phyloP scores from a whole-genome alignment of 225 moss, liverwort and hornwort genomes.

The Thuidium tamariscinum region DNA sequence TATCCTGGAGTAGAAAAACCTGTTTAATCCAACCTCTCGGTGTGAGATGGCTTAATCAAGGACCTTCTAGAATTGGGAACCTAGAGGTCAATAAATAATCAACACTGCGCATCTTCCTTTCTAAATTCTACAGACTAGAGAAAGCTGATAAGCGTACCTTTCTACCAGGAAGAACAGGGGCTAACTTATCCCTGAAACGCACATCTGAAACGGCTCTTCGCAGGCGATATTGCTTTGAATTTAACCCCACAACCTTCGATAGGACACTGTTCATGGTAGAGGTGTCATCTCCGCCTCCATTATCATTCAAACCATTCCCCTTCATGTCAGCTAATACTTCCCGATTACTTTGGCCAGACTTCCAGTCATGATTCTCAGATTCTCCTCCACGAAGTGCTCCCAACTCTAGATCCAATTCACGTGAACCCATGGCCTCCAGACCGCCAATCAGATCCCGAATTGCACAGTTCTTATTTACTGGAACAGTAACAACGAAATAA shows the following conservation, averaged over 20 bases:
- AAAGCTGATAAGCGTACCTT: conserved; percentile 15
- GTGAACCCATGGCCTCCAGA: conserved; percentile 9
- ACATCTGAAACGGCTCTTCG: conserved; percentile 44
- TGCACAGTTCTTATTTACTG: not conserved
- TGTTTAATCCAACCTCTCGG: not conserved
- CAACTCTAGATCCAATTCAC: conserved; percentile 13
- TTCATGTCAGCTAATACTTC: not conserved
- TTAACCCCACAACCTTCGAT: not conserved
- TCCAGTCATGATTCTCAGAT: not conserved
- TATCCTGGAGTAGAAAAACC: not conserved
- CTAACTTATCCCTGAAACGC: conserved; percentile 29
- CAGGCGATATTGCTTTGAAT: conserved; percentile 24
- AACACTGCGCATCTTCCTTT: not conserved
- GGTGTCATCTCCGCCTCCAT: not conserved
- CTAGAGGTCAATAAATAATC: not conserved
- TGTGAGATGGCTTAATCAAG: not conserved
- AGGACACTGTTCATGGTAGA: not conserved
- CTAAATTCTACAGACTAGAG: not conserved
- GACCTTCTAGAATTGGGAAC: not conserved
- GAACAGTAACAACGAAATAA: not conserved
- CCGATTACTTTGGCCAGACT: not conserved
- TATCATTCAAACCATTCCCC: not conserved
- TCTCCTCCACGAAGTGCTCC: not conserved
- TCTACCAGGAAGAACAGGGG: conserved; percentile 22
- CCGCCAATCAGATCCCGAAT: not conserved